Conservation (phyloP, 2,329 filamentous ascomycete species). For the Phoma herbarum region DNA sequence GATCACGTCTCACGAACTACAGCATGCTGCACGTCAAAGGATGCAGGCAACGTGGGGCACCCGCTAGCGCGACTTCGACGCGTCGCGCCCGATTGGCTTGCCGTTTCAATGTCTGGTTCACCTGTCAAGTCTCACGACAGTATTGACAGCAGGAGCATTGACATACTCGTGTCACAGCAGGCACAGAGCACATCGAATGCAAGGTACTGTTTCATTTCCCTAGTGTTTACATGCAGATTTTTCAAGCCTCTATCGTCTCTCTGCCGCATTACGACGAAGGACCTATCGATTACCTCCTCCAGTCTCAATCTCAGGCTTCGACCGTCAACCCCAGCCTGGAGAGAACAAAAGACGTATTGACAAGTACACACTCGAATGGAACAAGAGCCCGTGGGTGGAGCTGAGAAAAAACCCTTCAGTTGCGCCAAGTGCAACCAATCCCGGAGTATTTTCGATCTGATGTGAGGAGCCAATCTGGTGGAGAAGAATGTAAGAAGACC, state of each 20-base stretch:
- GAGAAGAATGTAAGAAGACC: conserved; percentile 29
- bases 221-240: conserved; percentile 34
- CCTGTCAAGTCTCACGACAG: conserved; percentile 14
- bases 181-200: conserved; percentile 6
- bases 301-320: conserved; percentile 32
- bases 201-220: conserved; percentile 38
- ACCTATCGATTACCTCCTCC: conserved; percentile 32
- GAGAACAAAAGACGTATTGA: conserved; percentile 35
- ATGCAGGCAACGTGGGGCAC: conserved; percentile 11
- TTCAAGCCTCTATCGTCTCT: conserved; percentile 35
- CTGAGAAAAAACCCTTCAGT: conserved; percentile 18
- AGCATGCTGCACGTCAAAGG: conserved; percentile 14
- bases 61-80: conserved; percentile 17
- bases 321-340: conserved; percentile 34
- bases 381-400: conserved; percentile 15
- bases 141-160: conserved; percentile 12
- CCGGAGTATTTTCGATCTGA: conserved; percentile 17
- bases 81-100: conserved; percentile 18
- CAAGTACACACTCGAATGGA: conserved; percentile 25
- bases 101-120: conserved; percentile 4
- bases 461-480: conserved; percentile 29
- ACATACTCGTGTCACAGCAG: conserved; percentile 1
- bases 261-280: conserved; percentile 39
- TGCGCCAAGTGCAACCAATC: conserved; percentile 17
- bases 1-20: conserved; percentile 16